phyloP scores from a whole-genome alignment of 192 early-diverging fungal species.

The Chytriomyces confervae region DNA sequence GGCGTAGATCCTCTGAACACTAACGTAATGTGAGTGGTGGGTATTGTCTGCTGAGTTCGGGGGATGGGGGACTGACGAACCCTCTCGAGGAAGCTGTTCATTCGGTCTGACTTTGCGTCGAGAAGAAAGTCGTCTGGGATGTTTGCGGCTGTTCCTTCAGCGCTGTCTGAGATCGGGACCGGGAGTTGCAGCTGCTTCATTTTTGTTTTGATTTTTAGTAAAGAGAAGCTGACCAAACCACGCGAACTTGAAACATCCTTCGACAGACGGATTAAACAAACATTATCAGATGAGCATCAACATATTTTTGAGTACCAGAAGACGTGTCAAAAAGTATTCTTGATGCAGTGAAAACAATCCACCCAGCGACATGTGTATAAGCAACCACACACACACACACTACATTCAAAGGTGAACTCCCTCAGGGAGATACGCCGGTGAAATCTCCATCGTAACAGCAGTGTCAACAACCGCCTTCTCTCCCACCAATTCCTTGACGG shows the following conservation, averaged over 20 bases:
- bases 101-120: no score
- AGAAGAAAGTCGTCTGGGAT: no score
- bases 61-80: no score
- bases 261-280: neutral
- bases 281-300: neutral
- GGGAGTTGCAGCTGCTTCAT: neutral
- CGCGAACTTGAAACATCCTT: neutral
- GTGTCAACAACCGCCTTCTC: neutral
- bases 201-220: neutral
- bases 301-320: neutral
- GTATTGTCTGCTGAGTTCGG: no score
- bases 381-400: neutral
- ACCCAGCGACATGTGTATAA: neutral
- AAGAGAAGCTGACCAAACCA: neutral
- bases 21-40: no score
- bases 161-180: no score
- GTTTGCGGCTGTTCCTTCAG: no score
- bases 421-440: neutral
- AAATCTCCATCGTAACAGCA: constrained; percentile 11
- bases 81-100: no score
- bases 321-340: neutral
- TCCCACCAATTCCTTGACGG: constrained; percentile 5
- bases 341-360: neutral
- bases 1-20: no score
- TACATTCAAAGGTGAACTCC: neutral